phyloP scores from a whole-genome alignment of 2,329 filamentous ascomycete species.

The Plectosphaerella sp. region DNA sequence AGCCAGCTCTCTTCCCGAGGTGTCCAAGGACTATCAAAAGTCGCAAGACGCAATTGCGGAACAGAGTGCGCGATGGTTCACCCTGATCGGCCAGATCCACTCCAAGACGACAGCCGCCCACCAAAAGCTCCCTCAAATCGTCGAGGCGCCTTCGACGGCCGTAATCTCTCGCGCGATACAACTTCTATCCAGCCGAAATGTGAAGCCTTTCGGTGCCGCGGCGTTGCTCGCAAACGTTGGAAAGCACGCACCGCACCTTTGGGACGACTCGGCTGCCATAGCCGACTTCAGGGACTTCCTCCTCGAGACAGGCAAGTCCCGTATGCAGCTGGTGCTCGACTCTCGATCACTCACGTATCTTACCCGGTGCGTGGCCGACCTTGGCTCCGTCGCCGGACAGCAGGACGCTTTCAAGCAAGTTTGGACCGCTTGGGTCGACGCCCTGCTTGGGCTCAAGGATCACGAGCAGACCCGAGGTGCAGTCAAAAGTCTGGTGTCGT shows the following conservation, averaged over 20 bases:
- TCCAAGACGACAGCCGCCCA: conserved; percentile 17
- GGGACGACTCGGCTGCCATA: conserved; percentile 24
- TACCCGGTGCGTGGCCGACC: conserved; percentile 58
- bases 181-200: conserved; percentile 44
- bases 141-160: conserved; percentile 21
- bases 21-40: conserved; percentile 69
- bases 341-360: conserved; percentile 67
- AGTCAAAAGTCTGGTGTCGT: conserved; percentile 42
- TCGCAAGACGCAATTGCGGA: conserved; percentile 68
- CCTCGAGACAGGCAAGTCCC: conserved; percentile 44
- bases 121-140: conserved; percentile 21
- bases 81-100: conserved; percentile 46
- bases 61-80: conserved; percentile 64
- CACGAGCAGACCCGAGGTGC: conserved; percentile 22
- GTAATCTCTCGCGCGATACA: conserved; percentile 24
- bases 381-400: conserved; percentile 39
- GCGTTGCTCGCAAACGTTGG: conserved; percentile 30
- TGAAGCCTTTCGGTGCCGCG: conserved; percentile 54
- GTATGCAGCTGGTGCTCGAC: conserved; percentile 54
- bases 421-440: conserved; percentile 40
- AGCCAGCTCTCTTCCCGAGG: conserved; percentile 72
- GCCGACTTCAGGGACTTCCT: conserved; percentile 38
- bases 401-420: conserved; percentile 30
- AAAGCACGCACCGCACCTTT: conserved; percentile 31
- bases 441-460: conserved; percentile 30